Base-by-base conservation (phyloP, 2,329 filamentous ascomycete genomes). In the Aureobasidium lini region DNA sequence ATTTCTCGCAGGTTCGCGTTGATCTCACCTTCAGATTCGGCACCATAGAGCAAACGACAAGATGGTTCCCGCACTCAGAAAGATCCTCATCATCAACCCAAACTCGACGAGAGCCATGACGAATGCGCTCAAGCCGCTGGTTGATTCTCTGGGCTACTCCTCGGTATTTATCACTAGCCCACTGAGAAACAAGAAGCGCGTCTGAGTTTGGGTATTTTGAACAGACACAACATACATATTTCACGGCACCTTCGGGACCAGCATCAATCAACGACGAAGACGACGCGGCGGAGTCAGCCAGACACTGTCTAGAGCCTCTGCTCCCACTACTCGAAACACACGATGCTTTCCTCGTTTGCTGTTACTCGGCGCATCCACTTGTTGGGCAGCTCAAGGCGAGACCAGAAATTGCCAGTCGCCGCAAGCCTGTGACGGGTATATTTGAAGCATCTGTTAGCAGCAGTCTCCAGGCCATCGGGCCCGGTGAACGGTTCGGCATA, bases 341-440 rank as follows among this genome's bases (percentile, higher is more conserved):
- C 71, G 85, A 94, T 68, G 90, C 81, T n/a, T 86, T 95, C 62
- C 80, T 96, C 0, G 81, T 96, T 2, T 91, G 91, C 18, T 96
- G 93, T 75, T 97, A 90, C 76, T 94, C 89, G 61, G 84, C 88
- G 1, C 91, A 96, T 68, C 85, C 88, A 0, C 80, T 96, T 0
- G 89, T 95, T 0, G 71, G 77, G 0, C 72, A 79, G 50, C 75
- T 95, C 10, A 79, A 78, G 61, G 64, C 73, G n/a, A 67, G 75
- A 13, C 72, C 76, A 11, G 63, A 69, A 1, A 66, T 71, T 56
- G 72, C 71, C 10, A 48, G 56, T n/a, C 59, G 62, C 8, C 71
- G 70, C 61, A 81, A 75, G 72, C 81, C 84, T 36, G 86, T 90
- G 5, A 86, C 84, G 0, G 92, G 93, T 6, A 96, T 97, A 59